Conservation (phyloP, 345 rosid genomes). For the Eutrema japonicum region DNA sequence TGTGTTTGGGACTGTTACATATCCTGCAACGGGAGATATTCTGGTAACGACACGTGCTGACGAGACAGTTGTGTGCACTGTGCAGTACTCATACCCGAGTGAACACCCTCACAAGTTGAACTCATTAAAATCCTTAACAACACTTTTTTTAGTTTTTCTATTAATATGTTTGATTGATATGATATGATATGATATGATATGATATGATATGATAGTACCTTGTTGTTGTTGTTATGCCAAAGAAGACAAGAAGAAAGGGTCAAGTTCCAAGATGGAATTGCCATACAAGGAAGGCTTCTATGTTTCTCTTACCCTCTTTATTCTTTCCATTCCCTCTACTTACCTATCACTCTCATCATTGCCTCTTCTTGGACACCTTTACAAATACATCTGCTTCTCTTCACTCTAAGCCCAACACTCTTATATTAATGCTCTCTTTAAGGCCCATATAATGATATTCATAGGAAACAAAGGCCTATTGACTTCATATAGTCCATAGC, state of each 20-base stretch:
- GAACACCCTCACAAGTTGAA: slow-evolving; percentile 4
- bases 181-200: slow-evolving; percentile 8
- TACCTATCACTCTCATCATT: slow-evolving; percentile 36
- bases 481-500: background rate
- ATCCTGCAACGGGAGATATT: slow-evolving; percentile 20
- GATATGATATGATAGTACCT: slow-evolving; percentile 19
- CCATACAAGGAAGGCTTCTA: slow-evolving; percentile 35
- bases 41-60: slow-evolving; percentile 40
- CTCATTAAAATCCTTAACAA: slow-evolving; percentile 19
- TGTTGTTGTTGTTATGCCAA: slow-evolving; percentile 28
- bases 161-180: slow-evolving; percentile 3
- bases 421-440: background rate
- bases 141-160: background rate
- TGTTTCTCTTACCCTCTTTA: slow-evolving; percentile 33
- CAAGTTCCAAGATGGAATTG: slow-evolving; percentile 41
- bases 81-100: slow-evolving; percentile 31
- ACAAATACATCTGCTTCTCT: background rate
- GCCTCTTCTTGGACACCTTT: background rate
- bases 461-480: background rate
- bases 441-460: slow-evolving; percentile 20
- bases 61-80: slow-evolving; percentile 37
- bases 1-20: slow-evolving; percentile 37
- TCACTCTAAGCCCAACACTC: slow-evolving; percentile 13
- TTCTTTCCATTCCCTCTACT: slow-evolving; percentile 41
- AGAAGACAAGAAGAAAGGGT: slow-evolving; percentile 30